phyloP scores from a whole-genome alignment of 2,329 filamentous ascomycete species.

The Pseudocercospora eumusae region DNA sequence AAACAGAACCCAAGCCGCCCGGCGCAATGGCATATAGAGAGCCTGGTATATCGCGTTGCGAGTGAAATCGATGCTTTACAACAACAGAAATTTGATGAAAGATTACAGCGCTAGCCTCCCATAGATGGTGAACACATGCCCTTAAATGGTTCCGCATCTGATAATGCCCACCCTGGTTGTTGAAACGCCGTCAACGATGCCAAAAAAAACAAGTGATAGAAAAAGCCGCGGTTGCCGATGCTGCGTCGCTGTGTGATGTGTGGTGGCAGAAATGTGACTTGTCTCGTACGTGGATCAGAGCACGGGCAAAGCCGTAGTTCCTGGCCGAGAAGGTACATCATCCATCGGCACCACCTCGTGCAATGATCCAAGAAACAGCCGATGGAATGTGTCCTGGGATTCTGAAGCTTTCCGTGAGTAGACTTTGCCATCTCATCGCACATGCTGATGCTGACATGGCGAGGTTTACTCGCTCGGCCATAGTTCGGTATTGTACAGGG shows the following conservation, averaged over 20 bases:
- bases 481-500: not conserved
- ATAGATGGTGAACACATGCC: constrained; percentile 1
- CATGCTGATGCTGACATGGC: not conserved
- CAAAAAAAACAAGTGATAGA: constrained; percentile 1
- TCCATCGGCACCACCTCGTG: not conserved
- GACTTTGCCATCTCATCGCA: not conserved
- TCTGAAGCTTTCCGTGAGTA: not conserved
- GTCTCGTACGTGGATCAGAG: not conserved
- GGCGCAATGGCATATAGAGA: constrained; percentile 9
- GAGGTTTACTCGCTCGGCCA: not conserved
- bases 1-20: constrained; percentile 6
- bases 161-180: constrained; percentile 9
- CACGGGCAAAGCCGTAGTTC: not conserved
- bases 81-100: constrained; percentile 5
- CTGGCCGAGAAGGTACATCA: not conserved
- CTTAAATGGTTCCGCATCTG: constrained; percentile 1
- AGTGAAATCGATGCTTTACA: constrained; percentile 10
- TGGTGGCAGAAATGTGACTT: not conserved
- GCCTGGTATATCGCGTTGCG: constrained; percentile 11
- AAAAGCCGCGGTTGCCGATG: not conserved
- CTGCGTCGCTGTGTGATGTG: not conserved
- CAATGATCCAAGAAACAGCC: not conserved
- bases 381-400: not conserved
- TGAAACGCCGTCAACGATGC: constrained; percentile 1
- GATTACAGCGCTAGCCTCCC: constrained; percentile 10